Evolutionary conservation across 1,139 yeast genomes (phyloP), one percentile per base, ranked within the genome.

Genomic region (Tardiomyces depauwii): DNA sequence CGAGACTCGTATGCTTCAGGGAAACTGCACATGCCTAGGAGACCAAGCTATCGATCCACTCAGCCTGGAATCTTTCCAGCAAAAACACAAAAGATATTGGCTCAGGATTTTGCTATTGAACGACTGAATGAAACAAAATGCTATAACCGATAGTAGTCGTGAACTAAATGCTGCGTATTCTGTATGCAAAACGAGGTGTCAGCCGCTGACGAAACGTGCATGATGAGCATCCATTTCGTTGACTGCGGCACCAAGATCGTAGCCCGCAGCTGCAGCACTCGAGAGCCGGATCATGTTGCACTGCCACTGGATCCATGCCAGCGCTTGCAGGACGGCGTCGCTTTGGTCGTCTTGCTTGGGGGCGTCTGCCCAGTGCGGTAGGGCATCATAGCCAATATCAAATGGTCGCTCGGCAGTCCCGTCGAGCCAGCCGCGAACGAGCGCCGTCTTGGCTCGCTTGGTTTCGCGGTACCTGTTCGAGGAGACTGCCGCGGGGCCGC

Each of bases 271-370:
- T 4, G 12, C 19, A n/a, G 19, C 14, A 21, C 25, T 40, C 19
- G 32, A 19, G 18, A 40, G 25, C 19, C 10, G 7, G 42, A 18
- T 42, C 12, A 40, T 41, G 18, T 50, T 55, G n/a, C 40, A 42
- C 16, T 70, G 67, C 78, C 82, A 78, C 14, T 66, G 61, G 13
- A 66, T 47, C 74, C 78, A 77, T 0, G 78, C 68, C 0, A 78
- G 46, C 0, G 76, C 82, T 58, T 80, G 85, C 3, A 80, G 58
- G 16, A 80, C 60, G 0, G 81, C 69, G 56, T 80, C 87, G 9
- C 76, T 73, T 18, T 78, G 58, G 55, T 80, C 87, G 56, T 80
- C 87, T 33, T 74, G 73, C 54, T 79, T 79, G 28, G 62, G 64
- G 19, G n/a, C 42, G 9, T n/a, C 18, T 14, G 36, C 23, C 9